Base-by-base conservation (phyloP, 331 rosid species). In the Dryas integrifolia region DNA sequence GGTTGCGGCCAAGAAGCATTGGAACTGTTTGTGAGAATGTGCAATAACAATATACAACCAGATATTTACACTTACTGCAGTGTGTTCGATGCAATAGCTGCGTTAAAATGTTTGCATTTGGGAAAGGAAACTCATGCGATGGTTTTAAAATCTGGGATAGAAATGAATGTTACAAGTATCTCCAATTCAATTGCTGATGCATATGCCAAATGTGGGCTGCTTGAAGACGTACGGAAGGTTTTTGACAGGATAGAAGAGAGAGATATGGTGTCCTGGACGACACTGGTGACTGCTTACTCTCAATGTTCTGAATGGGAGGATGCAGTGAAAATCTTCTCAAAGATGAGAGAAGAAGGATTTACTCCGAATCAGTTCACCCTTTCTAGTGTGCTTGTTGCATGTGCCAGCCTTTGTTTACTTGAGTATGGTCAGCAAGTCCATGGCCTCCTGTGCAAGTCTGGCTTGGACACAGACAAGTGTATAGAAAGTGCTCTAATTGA, bases 241-340 rank as follows among this genome's bases (percentile, higher is more conserved):
- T 85, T 92, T 61, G 75, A 78, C 52, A 76, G 82, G 57, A 84
- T 79, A 84, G 88, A 84, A 77, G 96, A 84, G 83, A 92, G 86
- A 85, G 92, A 89, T 66, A 65, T 86, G 64, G 89, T 92, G 35
- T 85, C 96, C 65, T 86, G 97, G 96, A 92, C 94, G 21, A 88
- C 94, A 35, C 57, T 86, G 76, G 77, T 92, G 70, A 73, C 86
- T 47, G 89, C 94, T 77, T 86, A 75, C 74, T 88, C 87, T 79
- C 90, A 89, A 69, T 79, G 75, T 83, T 88, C 83, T 43, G 85
- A 85, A 63, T 86, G 86, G 84, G 92, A 76, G 76, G 79, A 86
- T 79, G 96, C 92, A 61, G 63, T 89, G 67, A 53, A 74, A 62
- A 79, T 82, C 81, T 92, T 92, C 84, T 80, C 88, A n/a, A 79